These are phyloP conservation scores for Micractinium conductrix DNA, from an alignment of 139 green algal species.

Conservation along the genomic window DNA sequence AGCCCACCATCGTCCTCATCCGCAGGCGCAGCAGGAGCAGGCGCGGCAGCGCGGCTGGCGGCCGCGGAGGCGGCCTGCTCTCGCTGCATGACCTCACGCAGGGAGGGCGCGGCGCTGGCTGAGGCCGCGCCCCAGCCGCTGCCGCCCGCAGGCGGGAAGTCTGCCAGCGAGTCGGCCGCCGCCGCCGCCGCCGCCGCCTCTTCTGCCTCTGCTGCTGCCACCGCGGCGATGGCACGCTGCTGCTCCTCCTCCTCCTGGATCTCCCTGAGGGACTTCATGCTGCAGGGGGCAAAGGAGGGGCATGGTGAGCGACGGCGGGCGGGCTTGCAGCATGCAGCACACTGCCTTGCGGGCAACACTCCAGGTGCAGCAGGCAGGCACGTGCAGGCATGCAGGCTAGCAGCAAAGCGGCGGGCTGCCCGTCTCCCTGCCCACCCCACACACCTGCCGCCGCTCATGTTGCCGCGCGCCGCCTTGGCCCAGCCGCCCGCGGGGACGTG, in stretches of 20 bases:
- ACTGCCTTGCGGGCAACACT: not conserved
- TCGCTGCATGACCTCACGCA: conserved; percentile 47
- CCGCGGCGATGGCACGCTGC: not conserved
- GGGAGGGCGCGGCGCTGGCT: not conserved
- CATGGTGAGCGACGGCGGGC: not conserved
- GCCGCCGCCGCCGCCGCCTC: not conserved
- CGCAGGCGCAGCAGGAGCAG: conserved; percentile 23
- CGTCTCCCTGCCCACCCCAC: too few species aligned
- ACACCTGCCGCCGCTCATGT: not conserved
- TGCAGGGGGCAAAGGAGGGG: not conserved
- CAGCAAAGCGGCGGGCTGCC: too few species aligned
- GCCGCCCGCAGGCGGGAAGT: not conserved
- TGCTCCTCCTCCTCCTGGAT: conserved; percentile 57
- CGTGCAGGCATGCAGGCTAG: not conserved
- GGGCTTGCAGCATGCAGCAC: not conserved
- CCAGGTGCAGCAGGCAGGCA: not conserved
- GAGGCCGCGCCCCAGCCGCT: not conserved
- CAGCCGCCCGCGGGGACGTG: conserved; percentile 42
- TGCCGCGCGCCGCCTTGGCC: conserved; percentile 46
- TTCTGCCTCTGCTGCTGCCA: not conserved
- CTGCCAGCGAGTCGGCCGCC: not conserved
- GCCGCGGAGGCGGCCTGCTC: conserved; percentile 50
- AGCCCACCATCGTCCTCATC: conserved; percentile 49
- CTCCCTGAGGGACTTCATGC: conserved; percentile 44
- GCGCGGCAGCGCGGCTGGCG: conserved; percentile 39